Conservation (phyloP, 495 filamentous ascomycete species). For the Aspergillus conjunctus region DNA sequence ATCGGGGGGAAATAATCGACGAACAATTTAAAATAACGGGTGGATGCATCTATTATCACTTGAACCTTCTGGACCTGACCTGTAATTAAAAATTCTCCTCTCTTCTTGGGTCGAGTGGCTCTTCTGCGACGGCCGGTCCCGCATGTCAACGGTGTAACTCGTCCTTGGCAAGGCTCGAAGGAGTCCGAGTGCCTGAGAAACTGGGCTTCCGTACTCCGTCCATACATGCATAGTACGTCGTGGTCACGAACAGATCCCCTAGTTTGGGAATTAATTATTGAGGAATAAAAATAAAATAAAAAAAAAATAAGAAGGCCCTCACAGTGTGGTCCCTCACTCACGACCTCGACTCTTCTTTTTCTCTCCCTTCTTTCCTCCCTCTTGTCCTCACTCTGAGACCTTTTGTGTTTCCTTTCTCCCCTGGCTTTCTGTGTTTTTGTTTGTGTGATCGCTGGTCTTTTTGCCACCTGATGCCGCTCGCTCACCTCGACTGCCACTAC, state of each 20-base stretch:
- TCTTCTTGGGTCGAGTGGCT: constrained; percentile 15
- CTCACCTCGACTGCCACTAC: constrained; percentile 20
- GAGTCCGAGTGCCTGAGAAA: background rate
- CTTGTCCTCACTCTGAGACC: constrained; percentile 15
- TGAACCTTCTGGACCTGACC: constrained; percentile 21
- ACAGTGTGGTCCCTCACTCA: constrained; percentile 27
- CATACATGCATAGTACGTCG: background rate
- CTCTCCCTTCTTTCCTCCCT: constrained; percentile 18
- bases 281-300: background rate
- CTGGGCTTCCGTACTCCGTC: background rate
- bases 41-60: constrained; percentile 20
- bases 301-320: constrained; percentile 24
- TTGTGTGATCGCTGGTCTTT: constrained; percentile 14
- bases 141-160: constrained; percentile 28
- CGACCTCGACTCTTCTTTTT: constrained; percentile 22
- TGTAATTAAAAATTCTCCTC: constrained; percentile 22
- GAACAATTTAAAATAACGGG: constrained; percentile 16
- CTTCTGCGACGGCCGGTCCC: constrained; percentile 23
- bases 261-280: constrained; percentile 8
- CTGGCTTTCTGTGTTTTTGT: constrained; percentile 16
- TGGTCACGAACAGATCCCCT: constrained; percentile 14
- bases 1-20: background rate
- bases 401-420: constrained; percentile 16
- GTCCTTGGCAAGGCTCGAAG: constrained; percentile 13
- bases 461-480: constrained; percentile 25